Conservation (phyloP, 2,329 filamentous ascomycete genomes). For the Xylaria arbuscula region DNA sequence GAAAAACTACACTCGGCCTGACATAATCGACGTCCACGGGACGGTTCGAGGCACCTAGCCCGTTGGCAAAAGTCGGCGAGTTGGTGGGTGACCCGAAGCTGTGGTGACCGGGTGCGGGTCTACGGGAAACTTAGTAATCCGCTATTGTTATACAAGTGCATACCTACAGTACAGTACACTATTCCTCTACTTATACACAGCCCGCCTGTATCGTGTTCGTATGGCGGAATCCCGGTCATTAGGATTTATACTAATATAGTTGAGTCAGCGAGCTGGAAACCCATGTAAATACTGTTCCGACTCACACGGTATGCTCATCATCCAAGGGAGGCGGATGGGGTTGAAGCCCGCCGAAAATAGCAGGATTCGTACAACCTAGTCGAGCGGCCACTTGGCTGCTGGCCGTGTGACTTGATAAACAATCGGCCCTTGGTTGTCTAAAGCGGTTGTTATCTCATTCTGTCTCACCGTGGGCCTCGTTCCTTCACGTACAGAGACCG, state of each 20-base stretch:
- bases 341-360: conserved; percentile 9
- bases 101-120: conserved; percentile 9
- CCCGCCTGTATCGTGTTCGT: conserved; percentile 5
- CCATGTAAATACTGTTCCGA: not conserved
- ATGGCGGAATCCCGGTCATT: conserved; percentile 3
- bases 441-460: not conserved
- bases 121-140: not conserved
- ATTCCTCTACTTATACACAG: not conserved
- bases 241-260: not conserved
- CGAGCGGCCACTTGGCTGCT: conserved; percentile 26
- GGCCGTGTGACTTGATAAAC: conserved; percentile 10
- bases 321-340: conserved; percentile 6
- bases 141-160: no score
- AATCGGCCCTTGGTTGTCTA: not conserved
- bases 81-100: conserved; percentile 15
- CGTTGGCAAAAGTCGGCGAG: conserved; percentile 7
- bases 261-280: conserved; percentile 16
- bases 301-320: conserved; percentile 5
- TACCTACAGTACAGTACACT: no score
- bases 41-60: not conserved
- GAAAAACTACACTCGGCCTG: not conserved
- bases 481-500: conserved; percentile 1
- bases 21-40: not conserved
- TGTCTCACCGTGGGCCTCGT: conserved; percentile 4
- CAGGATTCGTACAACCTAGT: conserved; percentile 30